Percentiles rank a stretch among this genome's conserved stretches.
Conservation (phyloP, 108 stramenopile species). For the Poteriospumella lacustris region DNA sequence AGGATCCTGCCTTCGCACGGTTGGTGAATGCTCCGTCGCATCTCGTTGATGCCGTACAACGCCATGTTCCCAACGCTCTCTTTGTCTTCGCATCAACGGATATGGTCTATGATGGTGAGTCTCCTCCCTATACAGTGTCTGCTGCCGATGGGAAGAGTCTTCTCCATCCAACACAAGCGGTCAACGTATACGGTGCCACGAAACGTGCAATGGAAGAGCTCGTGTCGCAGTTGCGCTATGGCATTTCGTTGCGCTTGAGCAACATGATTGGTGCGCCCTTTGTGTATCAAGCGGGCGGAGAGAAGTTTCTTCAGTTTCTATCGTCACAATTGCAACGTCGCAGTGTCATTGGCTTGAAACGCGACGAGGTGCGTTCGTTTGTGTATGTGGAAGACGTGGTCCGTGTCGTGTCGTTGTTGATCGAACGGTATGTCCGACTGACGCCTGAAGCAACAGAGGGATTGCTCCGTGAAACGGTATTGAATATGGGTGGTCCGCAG, state of each 20-base stretch:
- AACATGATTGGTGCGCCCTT: conserved; percentile 22
- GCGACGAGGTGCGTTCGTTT: neutral
- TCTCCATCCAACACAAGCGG: neutral
- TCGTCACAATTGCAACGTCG: neutral
- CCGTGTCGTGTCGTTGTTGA: neutral
- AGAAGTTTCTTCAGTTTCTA: neutral
- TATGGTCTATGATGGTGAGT: conserved; percentile 20
- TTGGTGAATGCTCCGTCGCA: neutral
- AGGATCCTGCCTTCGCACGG: neutral
- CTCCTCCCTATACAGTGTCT: conserved; percentile 1
- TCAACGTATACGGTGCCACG: neutral
- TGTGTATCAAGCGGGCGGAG: neutral
- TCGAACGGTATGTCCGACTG: neutral
- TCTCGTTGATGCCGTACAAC: neutral
- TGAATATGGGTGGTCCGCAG: conserved; percentile 24
- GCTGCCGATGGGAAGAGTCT: too few species aligned
- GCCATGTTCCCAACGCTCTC: neutral
- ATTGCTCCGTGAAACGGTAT: conserved; percentile 9
- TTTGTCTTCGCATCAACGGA: conserved; percentile 18
- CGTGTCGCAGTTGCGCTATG: neutral
- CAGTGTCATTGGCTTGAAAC: neutral
- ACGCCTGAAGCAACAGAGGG: too few species aligned
- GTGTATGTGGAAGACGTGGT: conserved; percentile 22
- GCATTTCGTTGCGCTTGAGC: conserved; percentile 2
- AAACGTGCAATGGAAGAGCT: neutral